Conservation (phyloP, 192 early-diverging fungal genomes). For the Borealophlyctis nickersoniae region DNA sequence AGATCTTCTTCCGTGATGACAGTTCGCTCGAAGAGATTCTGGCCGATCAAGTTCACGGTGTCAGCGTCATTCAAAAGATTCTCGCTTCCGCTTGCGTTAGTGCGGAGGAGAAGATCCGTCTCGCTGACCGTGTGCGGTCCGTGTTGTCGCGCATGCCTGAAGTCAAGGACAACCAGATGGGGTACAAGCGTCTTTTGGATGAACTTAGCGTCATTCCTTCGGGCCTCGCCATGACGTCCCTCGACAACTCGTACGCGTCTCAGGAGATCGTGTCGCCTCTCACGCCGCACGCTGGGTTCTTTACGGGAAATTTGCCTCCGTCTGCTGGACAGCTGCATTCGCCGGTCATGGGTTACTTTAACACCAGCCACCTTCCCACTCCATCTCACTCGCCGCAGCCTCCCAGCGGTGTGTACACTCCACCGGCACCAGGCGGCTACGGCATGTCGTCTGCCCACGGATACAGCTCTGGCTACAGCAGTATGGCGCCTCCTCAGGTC, state of each 20-base stretch:
- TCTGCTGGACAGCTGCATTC: background rate
- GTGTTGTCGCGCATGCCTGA: slow-evolving; percentile 54
- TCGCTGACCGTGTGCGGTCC: slow-evolving; percentile 71
- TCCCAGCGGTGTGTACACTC: background rate
- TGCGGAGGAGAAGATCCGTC: slow-evolving; percentile 66
- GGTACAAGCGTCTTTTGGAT: slow-evolving; percentile 77
- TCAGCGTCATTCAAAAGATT: slow-evolving; percentile 84
- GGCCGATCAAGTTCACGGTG: slow-evolving; percentile 80
- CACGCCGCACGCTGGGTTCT: slow-evolving; percentile 9
- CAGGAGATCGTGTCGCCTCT: slow-evolving; percentile 16
- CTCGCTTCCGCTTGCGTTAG: slow-evolving; percentile 76
- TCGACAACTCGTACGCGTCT: background rate
- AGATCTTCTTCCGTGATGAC: slow-evolving; percentile 68
- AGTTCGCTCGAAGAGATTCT: slow-evolving; percentile 41
- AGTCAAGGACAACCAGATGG: slow-evolving; percentile 64
- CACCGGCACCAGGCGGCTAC: background rate
- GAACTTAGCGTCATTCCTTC: slow-evolving; percentile 52
- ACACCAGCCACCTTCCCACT: slow-evolving; percentile 18
- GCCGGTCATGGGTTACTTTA: background rate
- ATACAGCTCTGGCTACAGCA: background rate
- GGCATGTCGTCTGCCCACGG: background rate
- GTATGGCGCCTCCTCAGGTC: no score
- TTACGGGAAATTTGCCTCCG: background rate
- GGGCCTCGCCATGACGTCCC: background rate
- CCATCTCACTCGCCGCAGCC: slow-evolving; percentile 19